Evolutionary conservation across 2,329 filamentous ascomycete genomes (phyloP), one percentile per base, ranked within the genome.

Genomic region (Aspergillus cejpii): DNA sequence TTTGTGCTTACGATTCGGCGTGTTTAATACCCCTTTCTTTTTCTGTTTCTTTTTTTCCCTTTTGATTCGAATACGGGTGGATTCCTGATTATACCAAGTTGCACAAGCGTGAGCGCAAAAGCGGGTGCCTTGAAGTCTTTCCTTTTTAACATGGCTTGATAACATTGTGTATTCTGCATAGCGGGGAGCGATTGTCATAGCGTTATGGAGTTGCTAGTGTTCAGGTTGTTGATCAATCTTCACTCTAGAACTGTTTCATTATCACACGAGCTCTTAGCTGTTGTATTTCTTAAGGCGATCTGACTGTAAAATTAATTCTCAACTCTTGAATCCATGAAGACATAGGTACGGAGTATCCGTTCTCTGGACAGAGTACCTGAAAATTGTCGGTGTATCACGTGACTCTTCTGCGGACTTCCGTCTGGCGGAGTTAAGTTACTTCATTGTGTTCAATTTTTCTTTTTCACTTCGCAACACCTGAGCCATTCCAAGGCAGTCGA

Each of bases 151-250:
- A 51, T 55, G 50, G 49, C 31, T 41, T 45, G 44, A 11, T 27
- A 43, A 23, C 14, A 27, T 37, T 52, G 15, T 34, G 40, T 52
- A 12, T 50, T 53, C 55, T 55, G 56, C 49, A 57, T 57, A 57
- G 56, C 57, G 58, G 52, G n/a, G 51, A 51, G 48, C 48, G 52
- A 54, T 56, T 51, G 14, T 34, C 15, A 34, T 34, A 34, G 31
- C 31, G 31, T 34, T 34, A 34, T 12, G 31, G 31, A 15, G 31
- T 34, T 17, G 31, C 31, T 34, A 20, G 31, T 28, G 20, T 27
- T 24, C 17, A 50, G 48, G 43, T 34, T 34, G 31, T 34, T 34
- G 31, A 34, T 34, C 31, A 12, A 34, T 34, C 31, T 11, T 34
- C 3, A 8, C 31, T 34, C 31, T 15, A 34, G 15, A 27, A 23